Base-by-base conservation (phyloP, 2,329 filamentous ascomycete species). In the Penicillium sp. region DNA sequence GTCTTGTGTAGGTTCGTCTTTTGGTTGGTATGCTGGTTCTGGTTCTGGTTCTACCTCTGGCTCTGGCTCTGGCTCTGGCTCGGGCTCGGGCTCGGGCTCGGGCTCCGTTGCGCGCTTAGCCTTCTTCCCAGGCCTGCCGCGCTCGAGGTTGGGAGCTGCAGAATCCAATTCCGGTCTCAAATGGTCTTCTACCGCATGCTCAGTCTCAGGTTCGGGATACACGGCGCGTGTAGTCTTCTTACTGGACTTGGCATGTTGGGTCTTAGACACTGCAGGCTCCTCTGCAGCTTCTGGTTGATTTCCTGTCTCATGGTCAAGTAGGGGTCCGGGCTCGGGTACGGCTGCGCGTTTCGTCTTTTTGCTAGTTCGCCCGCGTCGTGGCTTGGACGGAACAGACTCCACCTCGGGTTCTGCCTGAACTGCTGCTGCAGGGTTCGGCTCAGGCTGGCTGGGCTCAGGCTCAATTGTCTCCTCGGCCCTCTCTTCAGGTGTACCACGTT, bases 51-150 rank as follows among this genome's bases (percentile, higher is more conserved):
- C n/a, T n/a, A n/a, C n/a, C n/a, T n/a, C n/a, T n/a, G n/a, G n/a
- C n/a, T n/a, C n/a, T n/a, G n/a, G n/a, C n/a, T n/a, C n/a, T n/a
- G n/a, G n/a, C n/a, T n/a, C n/a, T n/a, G n/a, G n/a, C 19, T 22
- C 19, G 19, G 19, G 19, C 19, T 22, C 19, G 19, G 19, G 19
- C 19, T 36, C 47, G 4, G 53, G 37, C 38, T 60, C 54, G 3
- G 30, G 28, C 25, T 54, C 41, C 10, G 16, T 22, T 36, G 31
- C 9, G 28, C 31, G 48, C 11, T 38, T 52, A 5, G 27, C 10
- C 31, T 52, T 57, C 37, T 53, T 58, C n/a, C 43, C 42, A 4
- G 41, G 19, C 14, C 41, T 52, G 6, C 37, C 45, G 10, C 41
- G 46, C 8, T 41, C 44, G 7, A 46, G 29, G 2, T 48, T 47